Conservation (phyloP, 441 rosid genomes). For the Croton laevigatus region DNA sequence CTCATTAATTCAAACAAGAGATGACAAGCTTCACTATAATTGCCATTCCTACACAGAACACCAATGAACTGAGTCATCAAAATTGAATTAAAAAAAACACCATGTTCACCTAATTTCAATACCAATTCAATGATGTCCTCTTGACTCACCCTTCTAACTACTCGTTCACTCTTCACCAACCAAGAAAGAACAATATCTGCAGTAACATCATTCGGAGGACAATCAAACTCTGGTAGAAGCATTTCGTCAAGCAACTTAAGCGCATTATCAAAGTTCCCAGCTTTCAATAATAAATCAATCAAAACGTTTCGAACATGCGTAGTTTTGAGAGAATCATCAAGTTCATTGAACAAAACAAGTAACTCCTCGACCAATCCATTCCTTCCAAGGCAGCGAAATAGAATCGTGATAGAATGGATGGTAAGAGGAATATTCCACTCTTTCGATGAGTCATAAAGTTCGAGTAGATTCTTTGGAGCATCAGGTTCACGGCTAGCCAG, state of each 20-base stretch:
- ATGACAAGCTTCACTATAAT: slow-evolving; percentile 45
- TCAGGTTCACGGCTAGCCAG: slow-evolving; percentile 44
- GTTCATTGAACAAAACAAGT: slow-evolving; percentile 34
- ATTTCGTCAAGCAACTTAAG: slow-evolving; percentile 82
- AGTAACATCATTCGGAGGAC: slow-evolving; percentile 42
- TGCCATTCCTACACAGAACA: slow-evolving; percentile 41
- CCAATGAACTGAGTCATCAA: slow-evolving; percentile 46
- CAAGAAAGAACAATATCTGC: slow-evolving; percentile 44
- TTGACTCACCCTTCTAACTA: slow-evolving; percentile 25
- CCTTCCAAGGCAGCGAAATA: slow-evolving; percentile 49
- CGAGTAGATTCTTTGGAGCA: slow-evolving; percentile 27
- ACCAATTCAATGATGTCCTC: slow-evolving; percentile 42
- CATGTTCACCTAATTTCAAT: slow-evolving; percentile 37
- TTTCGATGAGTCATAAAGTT: slow-evolving; percentile 46
- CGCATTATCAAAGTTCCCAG: slow-evolving; percentile 44
- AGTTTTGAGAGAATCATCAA: slow-evolving; percentile 35
- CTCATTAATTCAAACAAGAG: slow-evolving; percentile 42
- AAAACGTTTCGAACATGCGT: slow-evolving; percentile 43
- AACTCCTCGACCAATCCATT: slow-evolving; percentile 45
- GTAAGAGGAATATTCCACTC: slow-evolving; percentile 52
- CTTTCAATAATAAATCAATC: slow-evolving; percentile 31
- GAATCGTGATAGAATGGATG: slow-evolving; percentile 37
- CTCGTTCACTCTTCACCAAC: slow-evolving; percentile 26
- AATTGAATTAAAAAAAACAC: slow-evolving; percentile 45
- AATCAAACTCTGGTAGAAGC: slow-evolving; percentile 42